Evolutionary conservation across 768 basidiomycete species (phyloP).

Genomic region (Tylopilus subfusipes): DNA sequence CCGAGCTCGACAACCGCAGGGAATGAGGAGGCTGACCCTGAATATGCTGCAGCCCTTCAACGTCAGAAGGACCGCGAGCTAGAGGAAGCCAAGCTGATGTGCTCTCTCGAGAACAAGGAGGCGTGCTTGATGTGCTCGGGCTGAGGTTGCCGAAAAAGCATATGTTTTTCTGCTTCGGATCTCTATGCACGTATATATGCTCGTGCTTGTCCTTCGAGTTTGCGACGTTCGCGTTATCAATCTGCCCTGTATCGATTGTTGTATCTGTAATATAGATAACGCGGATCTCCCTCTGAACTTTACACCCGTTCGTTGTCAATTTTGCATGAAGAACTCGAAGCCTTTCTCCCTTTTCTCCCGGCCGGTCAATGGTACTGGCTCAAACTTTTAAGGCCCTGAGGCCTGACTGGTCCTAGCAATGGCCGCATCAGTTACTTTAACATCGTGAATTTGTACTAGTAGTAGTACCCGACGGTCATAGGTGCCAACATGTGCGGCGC

Average conservation of each 20-base stretch:
- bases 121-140: constrained; percentile 92
- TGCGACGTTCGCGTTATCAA: neutral
- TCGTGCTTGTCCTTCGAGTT: neutral
- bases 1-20: constrained; percentile 25
- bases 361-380: too few relatives aligned
- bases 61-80: constrained; percentile 68
- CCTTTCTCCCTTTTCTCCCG: too few relatives aligned
- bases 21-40: constrained; percentile 50
- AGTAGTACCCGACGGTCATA: too few relatives aligned
- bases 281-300: neutral
- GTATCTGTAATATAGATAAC: constrained; percentile 15
- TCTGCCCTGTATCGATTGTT: constrained; percentile 13
- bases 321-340: too few relatives aligned
- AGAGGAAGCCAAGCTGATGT: constrained; percentile 77
- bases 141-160: constrained; percentile 31
- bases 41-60: constrained; percentile 75
- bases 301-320: too few relatives aligned
- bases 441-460: too few relatives aligned
- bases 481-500: too few relatives aligned
- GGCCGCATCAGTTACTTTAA: too few relatives aligned
- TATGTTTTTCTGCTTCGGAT: constrained; percentile 1
- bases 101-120: constrained; percentile 92
- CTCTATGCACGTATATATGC: neutral
- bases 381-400: too few relatives aligned
- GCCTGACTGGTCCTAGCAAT: too few relatives aligned